Percentiles rank a stretch among this genome's conserved stretches.
Evolutionary conservation across 2,329 filamentous ascomycete genomes (phyloP).

Genomic region (Dactylellina sp.): DNA sequence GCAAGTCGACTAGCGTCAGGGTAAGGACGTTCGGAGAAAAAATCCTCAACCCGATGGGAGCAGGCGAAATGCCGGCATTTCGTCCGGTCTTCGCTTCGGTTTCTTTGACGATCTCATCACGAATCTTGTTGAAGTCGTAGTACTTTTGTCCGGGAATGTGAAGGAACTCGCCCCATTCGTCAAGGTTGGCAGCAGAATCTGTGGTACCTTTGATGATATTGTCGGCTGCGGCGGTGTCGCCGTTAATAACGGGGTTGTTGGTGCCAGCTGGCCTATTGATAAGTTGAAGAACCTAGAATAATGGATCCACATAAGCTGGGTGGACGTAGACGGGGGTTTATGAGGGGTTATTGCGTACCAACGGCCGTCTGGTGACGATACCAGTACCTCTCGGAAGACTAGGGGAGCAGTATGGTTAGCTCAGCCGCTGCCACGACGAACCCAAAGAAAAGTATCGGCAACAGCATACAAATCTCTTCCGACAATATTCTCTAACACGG

Average conservation of each 20-base stretch:
- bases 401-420: conserved; percentile 36
- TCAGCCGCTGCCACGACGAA: conserved; percentile 22
- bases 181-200: conserved; percentile 88
- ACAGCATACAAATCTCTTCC: conserved; percentile 92
- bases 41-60: conserved; percentile 96
- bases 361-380: conserved; percentile 94
- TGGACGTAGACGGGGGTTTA: background rate
- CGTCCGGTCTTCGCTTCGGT: conserved; percentile 95
- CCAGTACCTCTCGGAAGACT: conserved; percentile 96
- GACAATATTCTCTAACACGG: conserved; percentile 97
- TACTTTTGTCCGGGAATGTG: conserved; percentile 98
- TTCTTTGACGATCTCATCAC: conserved; percentile 96
- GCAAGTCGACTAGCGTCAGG: conserved; percentile 93
- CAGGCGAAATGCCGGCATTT: conserved; percentile 95
- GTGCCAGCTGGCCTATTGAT: conserved; percentile 81
- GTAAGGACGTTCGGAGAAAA: conserved; percentile 99
- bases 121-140: conserved; percentile 97
- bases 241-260: conserved; percentile 71
- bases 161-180: conserved; percentile 99
- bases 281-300: conserved; percentile 78
- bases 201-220: conserved; percentile 74
- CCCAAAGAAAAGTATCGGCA: conserved; percentile 50
- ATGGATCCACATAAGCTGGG: conserved; percentile 32
- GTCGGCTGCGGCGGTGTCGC: conserved; percentile 67
- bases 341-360: conserved; percentile 66